These are phyloP conservation scores for Hymenotorrendiella dingleyae DNA, from an alignment of 2,329 filamentous ascomycete genomes.

Conservation along the genomic window DNA sequence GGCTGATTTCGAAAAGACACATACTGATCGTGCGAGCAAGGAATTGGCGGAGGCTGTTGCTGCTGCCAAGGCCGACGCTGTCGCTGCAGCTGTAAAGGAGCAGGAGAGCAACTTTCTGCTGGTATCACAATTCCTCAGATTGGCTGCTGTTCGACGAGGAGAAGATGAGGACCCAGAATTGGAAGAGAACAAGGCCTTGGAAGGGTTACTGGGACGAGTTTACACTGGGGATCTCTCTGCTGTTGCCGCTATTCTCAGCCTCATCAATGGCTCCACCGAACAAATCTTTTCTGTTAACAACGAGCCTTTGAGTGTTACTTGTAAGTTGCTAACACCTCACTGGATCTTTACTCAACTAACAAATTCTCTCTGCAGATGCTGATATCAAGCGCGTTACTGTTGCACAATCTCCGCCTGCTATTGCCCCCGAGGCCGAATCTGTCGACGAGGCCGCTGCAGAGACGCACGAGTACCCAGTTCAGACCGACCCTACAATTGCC, in stretches of 20 bases:
- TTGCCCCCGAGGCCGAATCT: slow-evolving; percentile 27
- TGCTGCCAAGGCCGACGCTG: slow-evolving; percentile 42
- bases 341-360: slow-evolving; percentile 11
- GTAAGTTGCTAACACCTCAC: slow-evolving; percentile 42
- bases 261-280: slow-evolving; percentile 68
- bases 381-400: slow-evolving; percentile 51
- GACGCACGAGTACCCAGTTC: slow-evolving; percentile 32
- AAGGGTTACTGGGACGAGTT: slow-evolving; percentile 71
- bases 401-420: slow-evolving; percentile 45
- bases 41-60: slow-evolving; percentile 43
- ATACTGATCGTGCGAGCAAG: slow-evolving; percentile 43
- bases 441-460: slow-evolving; percentile 32
- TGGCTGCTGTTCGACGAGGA: slow-evolving; percentile 69
- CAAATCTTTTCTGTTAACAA: slow-evolving; percentile 59
- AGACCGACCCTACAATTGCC: slow-evolving; percentile 61
- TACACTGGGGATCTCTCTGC: slow-evolving; percentile 73
- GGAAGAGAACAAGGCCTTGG: slow-evolving; percentile 74
- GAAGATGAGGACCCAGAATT: slow-evolving; percentile 57
- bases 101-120: slow-evolving; percentile 61
- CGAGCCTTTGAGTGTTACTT: slow-evolving; percentile 62
- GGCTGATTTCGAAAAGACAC: slow-evolving; percentile 52
- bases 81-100: slow-evolving; percentile 48
- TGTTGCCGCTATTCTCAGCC: slow-evolving; percentile 68
- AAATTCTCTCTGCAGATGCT: slow-evolving; percentile 39
- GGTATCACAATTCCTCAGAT: slow-evolving; percentile 73